Percentiles rank a stretch among this genome's conserved stretches.
Evolutionary conservation across 257 asterid genomes (phyloP).

Genomic region (Solanum phureja): DNA sequence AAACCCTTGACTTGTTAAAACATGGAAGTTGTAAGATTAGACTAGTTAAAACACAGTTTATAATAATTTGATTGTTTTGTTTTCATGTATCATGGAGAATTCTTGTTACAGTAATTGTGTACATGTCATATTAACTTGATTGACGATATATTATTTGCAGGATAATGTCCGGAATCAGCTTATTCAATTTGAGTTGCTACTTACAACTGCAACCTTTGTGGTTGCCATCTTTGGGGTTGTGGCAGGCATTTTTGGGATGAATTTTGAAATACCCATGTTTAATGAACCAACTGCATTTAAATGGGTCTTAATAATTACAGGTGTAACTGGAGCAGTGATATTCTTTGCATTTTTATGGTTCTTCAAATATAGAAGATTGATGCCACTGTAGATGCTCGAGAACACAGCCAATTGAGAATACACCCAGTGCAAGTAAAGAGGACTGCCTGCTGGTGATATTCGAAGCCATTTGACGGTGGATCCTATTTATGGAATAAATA

Average conservation of each 20-base stretch:
- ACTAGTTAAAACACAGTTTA: not conserved
- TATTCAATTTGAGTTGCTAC: constrained; percentile 81
- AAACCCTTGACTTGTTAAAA: not conserved
- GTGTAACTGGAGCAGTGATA: constrained; percentile 47
- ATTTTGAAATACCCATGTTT: constrained; percentile 57
- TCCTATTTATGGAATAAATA: not conserved
- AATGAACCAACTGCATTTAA: constrained; percentile 60
- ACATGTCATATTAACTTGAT: not conserved
- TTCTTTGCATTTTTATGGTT: constrained; percentile 68
- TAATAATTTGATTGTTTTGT: not conserved
- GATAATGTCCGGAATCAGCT: constrained; percentile 98
- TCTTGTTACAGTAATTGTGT: not conserved
- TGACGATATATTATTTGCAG: constrained; percentile 31
- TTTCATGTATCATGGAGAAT: not conserved
- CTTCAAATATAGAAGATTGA: constrained; percentile 72
- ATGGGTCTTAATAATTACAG: constrained; percentile 85
- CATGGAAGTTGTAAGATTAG: not conserved
- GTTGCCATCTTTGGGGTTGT: constrained; percentile 95
- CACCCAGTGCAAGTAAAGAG: constrained; percentile 1
- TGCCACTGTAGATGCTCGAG: constrained; percentile 59
- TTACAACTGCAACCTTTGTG: constrained; percentile 92
- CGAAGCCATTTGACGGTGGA: not conserved
- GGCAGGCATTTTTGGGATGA: constrained; percentile 97
- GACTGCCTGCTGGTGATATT: not conserved
- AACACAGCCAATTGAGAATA: not conserved